phyloP scores from a whole-genome alignment of 495 filamentous ascomycete genomes.

The Pyrenula aspistea region DNA sequence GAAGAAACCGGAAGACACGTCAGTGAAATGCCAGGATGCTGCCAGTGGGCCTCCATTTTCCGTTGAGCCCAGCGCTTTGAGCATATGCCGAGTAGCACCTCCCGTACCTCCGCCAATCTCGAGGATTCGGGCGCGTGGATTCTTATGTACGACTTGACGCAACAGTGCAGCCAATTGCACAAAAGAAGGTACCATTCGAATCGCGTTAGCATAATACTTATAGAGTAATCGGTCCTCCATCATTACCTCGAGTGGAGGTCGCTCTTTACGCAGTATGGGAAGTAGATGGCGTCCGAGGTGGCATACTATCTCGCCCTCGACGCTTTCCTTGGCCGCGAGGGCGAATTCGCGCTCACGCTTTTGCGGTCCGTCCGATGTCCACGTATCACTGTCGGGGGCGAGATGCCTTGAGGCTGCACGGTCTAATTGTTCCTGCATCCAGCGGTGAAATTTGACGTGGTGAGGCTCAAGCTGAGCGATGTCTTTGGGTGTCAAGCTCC shows the following conservation, averaged over 20 bases:
- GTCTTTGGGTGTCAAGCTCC: background rate
- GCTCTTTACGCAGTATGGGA: background rate
- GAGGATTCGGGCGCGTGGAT: slow-evolving; percentile 27
- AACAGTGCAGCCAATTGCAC: background rate
- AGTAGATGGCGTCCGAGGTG: background rate
- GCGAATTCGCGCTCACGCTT: background rate
- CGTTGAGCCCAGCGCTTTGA: slow-evolving; percentile 19
- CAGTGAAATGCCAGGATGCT: slow-evolving; percentile 3
- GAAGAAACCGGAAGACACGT: slow-evolving; percentile 2
- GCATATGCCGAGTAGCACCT: slow-evolving; percentile 25
- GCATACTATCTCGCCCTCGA: background rate
- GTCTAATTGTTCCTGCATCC: background rate
- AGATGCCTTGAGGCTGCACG: background rate
- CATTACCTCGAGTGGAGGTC: background rate
- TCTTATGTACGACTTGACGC: slow-evolving; percentile 10
- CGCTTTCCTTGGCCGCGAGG: background rate
- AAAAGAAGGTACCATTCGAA: background rate
- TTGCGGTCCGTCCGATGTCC: background rate
- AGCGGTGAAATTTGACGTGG: slow-evolving; percentile 1
- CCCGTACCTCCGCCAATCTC: slow-evolving; percentile 46
- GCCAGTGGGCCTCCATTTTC: slow-evolving; percentile 7
- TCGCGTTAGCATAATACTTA: background rate
- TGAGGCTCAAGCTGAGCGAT: slow-evolving; percentile 1
- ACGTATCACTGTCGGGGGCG: background rate
- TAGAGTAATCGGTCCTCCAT: background rate